Conservation (phyloP, 1,284 basidiomycete species). For the Boletus smithii region DNA sequence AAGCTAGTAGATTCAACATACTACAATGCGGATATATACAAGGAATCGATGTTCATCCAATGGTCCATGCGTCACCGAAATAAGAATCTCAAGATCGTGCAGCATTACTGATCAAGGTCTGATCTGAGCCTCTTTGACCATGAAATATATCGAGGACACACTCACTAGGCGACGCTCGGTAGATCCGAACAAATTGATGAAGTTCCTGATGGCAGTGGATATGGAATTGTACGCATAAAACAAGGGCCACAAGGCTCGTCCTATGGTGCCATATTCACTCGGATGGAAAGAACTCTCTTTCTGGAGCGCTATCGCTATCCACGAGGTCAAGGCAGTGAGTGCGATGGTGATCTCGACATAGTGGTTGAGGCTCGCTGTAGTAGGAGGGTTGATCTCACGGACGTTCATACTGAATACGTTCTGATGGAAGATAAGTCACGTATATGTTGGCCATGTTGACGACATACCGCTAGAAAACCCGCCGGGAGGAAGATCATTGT, state of each 20-base stretch:
- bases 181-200: neutral
- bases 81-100: neutral
- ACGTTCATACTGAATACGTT: conserved; percentile 42
- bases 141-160: neutral
- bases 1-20: neutral
- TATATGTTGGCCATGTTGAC: neutral
- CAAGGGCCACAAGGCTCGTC: conserved; percentile 21
- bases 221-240: conserved; percentile 7
- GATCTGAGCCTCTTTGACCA: conserved; percentile 2
- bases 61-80: neutral
- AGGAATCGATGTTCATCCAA: too few relatives aligned
- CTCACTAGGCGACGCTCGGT: conserved; percentile 9
- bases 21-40: conserved; percentile 6
- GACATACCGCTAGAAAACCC: conserved; percentile 39
- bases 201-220: neutral
- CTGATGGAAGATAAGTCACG: conserved; percentile 17
- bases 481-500: conserved; percentile 33
- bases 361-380: conserved; percentile 34
- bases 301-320: conserved; percentile 39
- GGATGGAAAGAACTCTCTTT: conserved; percentile 25
- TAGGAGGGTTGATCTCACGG: conserved; percentile 32
- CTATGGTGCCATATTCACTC: neutral
- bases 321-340: conserved; percentile 48
- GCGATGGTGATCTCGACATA: conserved; percentile 44
- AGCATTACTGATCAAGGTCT: neutral